Conservation (phyloP, 2,329 filamentous ascomycete genomes). For the Pseudopyrenochaeta lycopersici region DNA sequence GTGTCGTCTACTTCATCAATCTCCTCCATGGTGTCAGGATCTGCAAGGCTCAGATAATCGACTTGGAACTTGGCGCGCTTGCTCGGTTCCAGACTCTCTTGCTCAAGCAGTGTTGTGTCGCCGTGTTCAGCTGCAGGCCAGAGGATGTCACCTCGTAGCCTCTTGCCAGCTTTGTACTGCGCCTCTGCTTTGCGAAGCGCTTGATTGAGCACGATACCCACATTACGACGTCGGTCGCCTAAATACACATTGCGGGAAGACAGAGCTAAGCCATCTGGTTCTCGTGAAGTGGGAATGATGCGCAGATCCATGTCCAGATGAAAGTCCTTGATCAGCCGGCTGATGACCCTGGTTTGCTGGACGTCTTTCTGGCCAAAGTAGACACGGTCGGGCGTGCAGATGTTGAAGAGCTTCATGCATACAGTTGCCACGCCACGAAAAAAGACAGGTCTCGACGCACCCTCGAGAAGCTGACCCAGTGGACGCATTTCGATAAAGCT, state of each 20-base stretch:
- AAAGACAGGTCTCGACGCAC: slow-evolving; percentile 86
- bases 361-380: slow-evolving; percentile 99
- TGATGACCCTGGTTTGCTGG: slow-evolving; percentile 92
- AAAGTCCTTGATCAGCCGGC: slow-evolving; percentile 87
- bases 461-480: slow-evolving; percentile 82
- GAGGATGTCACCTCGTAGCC: slow-evolving; percentile 72
- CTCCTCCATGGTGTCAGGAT: slow-evolving; percentile 85
- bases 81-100: slow-evolving; percentile 66
- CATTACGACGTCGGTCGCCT: slow-evolving; percentile 74
- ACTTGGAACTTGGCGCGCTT: slow-evolving; percentile 79
- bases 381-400: slow-evolving; percentile 77
- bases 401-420: slow-evolving; percentile 93
- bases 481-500: slow-evolving; percentile 94
- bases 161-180: slow-evolving; percentile 65
- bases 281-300: slow-evolving; percentile 78
- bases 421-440: slow-evolving; percentile 96
- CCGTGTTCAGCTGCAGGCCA: slow-evolving; percentile 72
- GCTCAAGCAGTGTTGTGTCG: slow-evolving; percentile 64
- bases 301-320: slow-evolving; percentile 78
- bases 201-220: slow-evolving; percentile 75
- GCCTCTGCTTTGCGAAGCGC: slow-evolving; percentile 76
- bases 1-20: slow-evolving; percentile 73
- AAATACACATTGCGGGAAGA: slow-evolving; percentile 96
- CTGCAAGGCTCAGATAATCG: slow-evolving; percentile 91
- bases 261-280: slow-evolving; percentile 83